A percentile compares a stretch with the other conserved stretches of the same genome.
These are phyloP conservation scores for Darksidea phi DNA, from an alignment of 495 filamentous ascomycete genomes.

Conservation along the genomic window DNA sequence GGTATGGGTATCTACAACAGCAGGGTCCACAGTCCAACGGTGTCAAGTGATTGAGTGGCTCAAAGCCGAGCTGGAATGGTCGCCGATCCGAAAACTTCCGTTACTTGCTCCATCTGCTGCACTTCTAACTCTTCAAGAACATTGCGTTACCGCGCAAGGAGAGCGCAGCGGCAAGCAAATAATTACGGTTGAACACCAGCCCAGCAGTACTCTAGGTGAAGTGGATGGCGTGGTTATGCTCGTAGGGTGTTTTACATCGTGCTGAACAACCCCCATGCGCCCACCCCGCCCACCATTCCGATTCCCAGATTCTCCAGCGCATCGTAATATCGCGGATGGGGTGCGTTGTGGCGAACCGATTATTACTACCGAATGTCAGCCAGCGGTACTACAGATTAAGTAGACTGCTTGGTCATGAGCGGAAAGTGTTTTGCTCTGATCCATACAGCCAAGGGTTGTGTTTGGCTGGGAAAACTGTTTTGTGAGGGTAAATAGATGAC, in stretches of 20 bases:
- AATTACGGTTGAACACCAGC: background rate
- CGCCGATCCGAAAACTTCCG: constrained; percentile 18
- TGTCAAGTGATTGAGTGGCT: constrained; percentile 10
- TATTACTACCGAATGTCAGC: constrained; percentile 6
- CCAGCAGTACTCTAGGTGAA: background rate
- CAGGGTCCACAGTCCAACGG: constrained; percentile 23
- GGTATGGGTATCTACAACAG: constrained; percentile 23
- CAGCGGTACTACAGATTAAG: background rate
- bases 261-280: constrained; percentile 9
- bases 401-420: constrained; percentile 1
- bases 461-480: constrained; percentile 27
- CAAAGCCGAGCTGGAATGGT: constrained; percentile 21
- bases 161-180: constrained; percentile 1
- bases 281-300: no score
- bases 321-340: background rate
- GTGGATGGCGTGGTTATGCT: constrained; percentile 4
- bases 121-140: no score
- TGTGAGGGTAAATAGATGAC: constrained; percentile 30
- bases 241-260: constrained; percentile 12
- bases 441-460: constrained; percentile 14
- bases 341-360: background rate
- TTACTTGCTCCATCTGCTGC: no score
- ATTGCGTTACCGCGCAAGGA: background rate
- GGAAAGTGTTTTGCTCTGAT: constrained; percentile 17
- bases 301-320: no score